Base-by-base conservation (phyloP, 805 yeast genomes). In the Starmerella geochares region DNA sequence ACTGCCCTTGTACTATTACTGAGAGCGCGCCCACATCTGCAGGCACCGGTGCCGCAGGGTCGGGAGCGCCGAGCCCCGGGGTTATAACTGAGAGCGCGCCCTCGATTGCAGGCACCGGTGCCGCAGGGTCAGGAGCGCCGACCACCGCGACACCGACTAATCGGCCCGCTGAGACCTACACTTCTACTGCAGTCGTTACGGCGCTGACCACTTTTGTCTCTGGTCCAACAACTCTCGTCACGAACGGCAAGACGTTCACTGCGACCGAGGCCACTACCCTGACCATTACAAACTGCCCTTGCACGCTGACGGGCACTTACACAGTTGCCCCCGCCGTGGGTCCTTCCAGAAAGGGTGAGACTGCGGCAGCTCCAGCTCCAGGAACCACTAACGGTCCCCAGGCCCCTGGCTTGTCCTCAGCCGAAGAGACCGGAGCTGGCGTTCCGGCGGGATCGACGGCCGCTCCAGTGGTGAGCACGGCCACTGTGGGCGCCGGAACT, bases 241-340 rank as follows among this genome's bases (percentile, higher is more conserved):
- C 46, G 24, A 33, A 24, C 29, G 40, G 25, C 8, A 24, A 24
- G 24, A 45, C 40, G 5, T 24, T 14, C 27, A 27, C 40, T 7
- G 40, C 32, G 2, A 44, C 47, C 4, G 24, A n/a, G 3, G 25
- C 90, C 56, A 82, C 90, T 67, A 83, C 92, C 60, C 67, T 83
- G 64, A 83, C 90, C 68, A 75, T 83, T 78, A 83, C 94, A 62
- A 81, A 85, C 75, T 78, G 83, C 69, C 87, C 87, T 66, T 83
- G 94, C 74, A 82, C 88, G 64, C 63, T 79, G 62, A 73, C 51
- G 25, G 40, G 40, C 2, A 37, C 40, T 27, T 37, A 37, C 27
- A 37, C 40, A 10, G 40, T 37, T 11, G 40, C 40, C 10, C 40
- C 40, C 1, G 14, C 27, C 3, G 17, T 37, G 4, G 40, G 40